Conservation (phyloP, 1,284 basidiomycete genomes). For the Tremellales sp. region DNA sequence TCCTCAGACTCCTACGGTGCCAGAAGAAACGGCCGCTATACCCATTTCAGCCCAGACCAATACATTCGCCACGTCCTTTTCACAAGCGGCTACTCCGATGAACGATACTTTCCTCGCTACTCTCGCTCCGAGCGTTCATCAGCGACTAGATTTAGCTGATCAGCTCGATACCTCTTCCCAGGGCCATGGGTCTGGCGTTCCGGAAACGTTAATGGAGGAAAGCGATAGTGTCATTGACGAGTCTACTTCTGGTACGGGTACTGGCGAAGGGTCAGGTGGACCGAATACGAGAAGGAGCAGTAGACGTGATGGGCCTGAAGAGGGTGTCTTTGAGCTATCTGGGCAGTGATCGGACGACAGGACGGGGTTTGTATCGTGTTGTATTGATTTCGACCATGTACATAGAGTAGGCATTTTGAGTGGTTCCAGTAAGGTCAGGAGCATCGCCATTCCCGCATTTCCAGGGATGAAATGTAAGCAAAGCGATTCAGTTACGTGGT, state of each 20-base stretch:
- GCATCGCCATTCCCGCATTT: too few species aligned
- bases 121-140: constrained; percentile 38
- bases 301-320: too few species aligned
- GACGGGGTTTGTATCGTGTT: too few species aligned
- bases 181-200: not conserved
- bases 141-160: constrained; percentile 23
- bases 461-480: too few species aligned
- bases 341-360: too few species aligned
- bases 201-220: not conserved
- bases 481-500: too few species aligned
- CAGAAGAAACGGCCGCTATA: not conserved
- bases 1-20: not conserved
- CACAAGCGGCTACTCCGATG: constrained; percentile 48
- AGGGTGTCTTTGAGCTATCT: too few species aligned
- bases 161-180: constrained; percentile 3
- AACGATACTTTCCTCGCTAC: constrained; percentile 53
- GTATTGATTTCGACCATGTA: too few species aligned
- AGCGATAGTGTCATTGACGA: not conserved
- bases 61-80: constrained; percentile 1
- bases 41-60: not conserved
- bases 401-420: too few species aligned
- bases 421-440: too few species aligned
- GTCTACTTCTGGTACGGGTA: too few species aligned
- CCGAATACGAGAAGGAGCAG: too few species aligned
- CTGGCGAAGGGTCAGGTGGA: not conserved